These are phyloP conservation scores for Sphaerobolus stellatus DNA, from an alignment of 1,284 basidiomycete genomes.

Conservation along the genomic window DNA sequence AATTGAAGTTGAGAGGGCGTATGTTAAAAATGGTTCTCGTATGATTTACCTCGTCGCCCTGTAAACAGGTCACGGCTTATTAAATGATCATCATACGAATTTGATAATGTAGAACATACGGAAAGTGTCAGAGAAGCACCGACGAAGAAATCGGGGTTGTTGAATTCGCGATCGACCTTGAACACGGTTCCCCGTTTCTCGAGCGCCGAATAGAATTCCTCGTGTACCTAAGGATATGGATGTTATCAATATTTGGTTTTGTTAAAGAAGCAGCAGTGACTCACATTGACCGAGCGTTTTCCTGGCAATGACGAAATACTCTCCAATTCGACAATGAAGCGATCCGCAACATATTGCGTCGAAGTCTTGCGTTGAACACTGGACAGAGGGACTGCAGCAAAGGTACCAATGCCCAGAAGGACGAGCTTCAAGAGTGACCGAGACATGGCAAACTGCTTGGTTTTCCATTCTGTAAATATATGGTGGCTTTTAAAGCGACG, in stretches of 20 bases:
- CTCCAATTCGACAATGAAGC: conserved; percentile 52
- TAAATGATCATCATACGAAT: neutral
- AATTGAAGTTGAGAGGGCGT: neutral
- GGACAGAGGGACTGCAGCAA: too few relatives aligned
- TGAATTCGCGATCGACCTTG: conserved; percentile 41
- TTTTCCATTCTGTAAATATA: too few relatives aligned
- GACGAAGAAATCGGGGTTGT: conserved; percentile 41
- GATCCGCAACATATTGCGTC: too few relatives aligned
- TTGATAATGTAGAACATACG: conserved; percentile 18
- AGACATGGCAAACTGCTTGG: too few relatives aligned
- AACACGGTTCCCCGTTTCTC: conserved; percentile 36
- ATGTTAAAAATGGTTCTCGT: neutral
- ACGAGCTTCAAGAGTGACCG: too few relatives aligned
- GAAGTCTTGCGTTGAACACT: too few relatives aligned
- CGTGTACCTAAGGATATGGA: conserved; percentile 30
- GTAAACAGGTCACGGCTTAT: neutral
- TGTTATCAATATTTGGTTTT: neutral
- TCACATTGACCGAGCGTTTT: conserved; percentile 33
- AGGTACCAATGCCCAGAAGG: too few relatives aligned
- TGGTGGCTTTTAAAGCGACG: too few relatives aligned
- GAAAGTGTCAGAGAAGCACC: conserved; percentile 42
- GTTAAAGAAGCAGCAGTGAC: neutral
- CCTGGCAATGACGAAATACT: conserved; percentile 36
- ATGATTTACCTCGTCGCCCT: neutral
- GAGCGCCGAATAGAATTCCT: conserved; percentile 37